Evolutionary conservation across 2,329 filamentous ascomycete genomes (phyloP).

Genomic region (Monosporascus ibericus): DNA sequence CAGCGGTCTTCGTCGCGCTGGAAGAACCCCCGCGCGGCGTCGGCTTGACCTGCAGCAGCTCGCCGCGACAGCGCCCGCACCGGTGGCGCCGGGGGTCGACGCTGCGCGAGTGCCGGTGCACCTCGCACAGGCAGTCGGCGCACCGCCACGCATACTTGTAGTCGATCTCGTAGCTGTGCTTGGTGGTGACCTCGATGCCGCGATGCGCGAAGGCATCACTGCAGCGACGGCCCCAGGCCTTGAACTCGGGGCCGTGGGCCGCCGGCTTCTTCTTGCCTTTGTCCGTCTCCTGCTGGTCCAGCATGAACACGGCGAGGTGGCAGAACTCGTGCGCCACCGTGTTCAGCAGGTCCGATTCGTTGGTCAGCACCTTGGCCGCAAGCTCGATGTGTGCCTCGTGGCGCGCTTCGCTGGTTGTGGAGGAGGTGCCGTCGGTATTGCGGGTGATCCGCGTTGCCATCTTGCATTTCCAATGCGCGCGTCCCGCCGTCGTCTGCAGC

Average conservation of each 20-base stretch:
- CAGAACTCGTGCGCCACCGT: conserved; percentile 97
- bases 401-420: conserved; percentile 33
- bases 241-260: conserved; percentile 82
- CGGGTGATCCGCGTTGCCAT: conserved; percentile 32
- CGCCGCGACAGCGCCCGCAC: conserved; percentile 70
- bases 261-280: conserved; percentile 31
- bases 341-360: conserved; percentile 72
- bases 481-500: conserved; percentile 73
- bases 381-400: conserved; percentile 79
- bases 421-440: conserved; percentile 19
- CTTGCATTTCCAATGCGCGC: conserved; percentile 66
- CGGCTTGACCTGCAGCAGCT: conserved; percentile 73
- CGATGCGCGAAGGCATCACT: conserved; percentile 50
- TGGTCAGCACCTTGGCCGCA: conserved; percentile 79
- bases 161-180: conserved; percentile 82
- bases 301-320: conserved; percentile 87
- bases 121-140: conserved; percentile 59
- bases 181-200: conserved; percentile 77
- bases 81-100: conserved; percentile 66
- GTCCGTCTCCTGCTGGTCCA: conserved; percentile 60
- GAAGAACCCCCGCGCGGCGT: conserved; percentile 46
- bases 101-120: conserved; percentile 79
- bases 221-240: conserved; percentile 59
- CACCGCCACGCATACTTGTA: conserved; percentile 92
- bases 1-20: conserved; percentile 3